These are phyloP conservation scores for Lichtheimia hyalospora DNA, from an alignment of 371 early-diverging fungal species.

Conservation along the genomic window DNA sequence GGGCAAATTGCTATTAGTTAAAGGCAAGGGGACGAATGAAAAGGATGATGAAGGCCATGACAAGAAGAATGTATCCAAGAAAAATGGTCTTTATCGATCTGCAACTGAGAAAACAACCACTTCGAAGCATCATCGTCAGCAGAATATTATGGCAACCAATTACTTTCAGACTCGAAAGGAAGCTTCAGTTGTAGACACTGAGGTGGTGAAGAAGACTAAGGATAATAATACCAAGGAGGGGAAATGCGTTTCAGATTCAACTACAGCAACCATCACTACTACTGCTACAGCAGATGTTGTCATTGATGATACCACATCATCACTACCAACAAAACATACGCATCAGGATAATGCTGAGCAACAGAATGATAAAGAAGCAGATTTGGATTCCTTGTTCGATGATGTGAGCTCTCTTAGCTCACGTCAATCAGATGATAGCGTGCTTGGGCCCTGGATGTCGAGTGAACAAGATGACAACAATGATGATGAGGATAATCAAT, in stretches of 20 bases:
- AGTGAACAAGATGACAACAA: background rate
- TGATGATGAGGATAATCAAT: background rate
- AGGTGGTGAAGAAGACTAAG: background rate
- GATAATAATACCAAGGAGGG: background rate
- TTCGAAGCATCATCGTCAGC: too few relatives aligned
- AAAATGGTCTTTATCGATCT: background rate
- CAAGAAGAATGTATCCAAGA: background rate
- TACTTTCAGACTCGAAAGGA: too few relatives aligned
- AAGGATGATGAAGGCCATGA: background rate
- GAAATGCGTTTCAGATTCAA: conserved; percentile 7
- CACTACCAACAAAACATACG: background rate
- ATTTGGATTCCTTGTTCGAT: conserved; percentile 3
- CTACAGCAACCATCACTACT: background rate
- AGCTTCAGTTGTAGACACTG: too few relatives aligned
- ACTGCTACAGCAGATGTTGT: background rate
- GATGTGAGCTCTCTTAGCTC: conserved; percentile 25
- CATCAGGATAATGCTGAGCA: background rate
- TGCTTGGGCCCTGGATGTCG: conserved; percentile 37
- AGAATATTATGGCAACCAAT: too few relatives aligned
- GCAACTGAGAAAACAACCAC: too few relatives aligned
- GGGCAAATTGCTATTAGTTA: conserved; percentile 30
- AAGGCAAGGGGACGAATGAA: background rate
- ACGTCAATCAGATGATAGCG: conserved; percentile 41
- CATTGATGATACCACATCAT: background rate
- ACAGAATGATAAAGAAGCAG: background rate